phyloP scores from a whole-genome alignment of 2,329 filamentous ascomycete genomes.

The Myriosclerotinia duriaeana region DNA sequence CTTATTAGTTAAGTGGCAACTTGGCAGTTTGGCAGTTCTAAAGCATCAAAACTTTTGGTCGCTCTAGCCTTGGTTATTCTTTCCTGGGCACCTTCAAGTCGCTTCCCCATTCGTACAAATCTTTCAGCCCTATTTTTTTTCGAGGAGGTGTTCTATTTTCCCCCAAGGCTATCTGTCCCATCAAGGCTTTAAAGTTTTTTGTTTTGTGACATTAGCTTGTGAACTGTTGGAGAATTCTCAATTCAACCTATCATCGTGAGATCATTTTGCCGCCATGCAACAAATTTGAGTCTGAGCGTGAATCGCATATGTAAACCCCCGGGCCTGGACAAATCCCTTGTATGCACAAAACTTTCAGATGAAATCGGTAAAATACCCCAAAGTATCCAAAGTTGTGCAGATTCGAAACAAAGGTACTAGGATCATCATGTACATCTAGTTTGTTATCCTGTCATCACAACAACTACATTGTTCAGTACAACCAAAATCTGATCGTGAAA shows the following conservation, averaged over 20 bases:
- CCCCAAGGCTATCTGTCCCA: not conserved
- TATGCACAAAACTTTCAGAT: slow-evolving; percentile 1
- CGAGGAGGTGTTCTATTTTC: not conserved
- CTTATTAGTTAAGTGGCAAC: not conserved
- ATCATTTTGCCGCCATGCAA: not conserved
- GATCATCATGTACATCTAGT: not conserved
- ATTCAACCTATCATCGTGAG: not conserved
- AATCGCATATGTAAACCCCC: not conserved
- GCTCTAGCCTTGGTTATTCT: not conserved
- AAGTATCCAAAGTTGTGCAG: not conserved
- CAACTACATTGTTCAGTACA: not conserved
- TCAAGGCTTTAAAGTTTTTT: not conserved
- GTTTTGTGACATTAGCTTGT: not conserved
- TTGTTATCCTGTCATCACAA: not conserved
- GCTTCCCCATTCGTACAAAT: slow-evolving; percentile 3
- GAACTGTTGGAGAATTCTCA: not conserved
- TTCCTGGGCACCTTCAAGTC: not conserved
- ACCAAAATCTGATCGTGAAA: not conserved
- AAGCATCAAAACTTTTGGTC: not conserved
- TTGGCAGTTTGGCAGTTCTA: not conserved
- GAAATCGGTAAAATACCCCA: not conserved
- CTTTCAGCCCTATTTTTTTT: slow-evolving; percentile 8
- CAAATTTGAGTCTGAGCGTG: slow-evolving; percentile 3
- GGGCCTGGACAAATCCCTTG: not conserved
- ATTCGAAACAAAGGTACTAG: not conserved